Evolutionary conservation across 1,139 yeast genomes (phyloP).

Genomic region (Sugiyamaella xylanicola): DNA sequence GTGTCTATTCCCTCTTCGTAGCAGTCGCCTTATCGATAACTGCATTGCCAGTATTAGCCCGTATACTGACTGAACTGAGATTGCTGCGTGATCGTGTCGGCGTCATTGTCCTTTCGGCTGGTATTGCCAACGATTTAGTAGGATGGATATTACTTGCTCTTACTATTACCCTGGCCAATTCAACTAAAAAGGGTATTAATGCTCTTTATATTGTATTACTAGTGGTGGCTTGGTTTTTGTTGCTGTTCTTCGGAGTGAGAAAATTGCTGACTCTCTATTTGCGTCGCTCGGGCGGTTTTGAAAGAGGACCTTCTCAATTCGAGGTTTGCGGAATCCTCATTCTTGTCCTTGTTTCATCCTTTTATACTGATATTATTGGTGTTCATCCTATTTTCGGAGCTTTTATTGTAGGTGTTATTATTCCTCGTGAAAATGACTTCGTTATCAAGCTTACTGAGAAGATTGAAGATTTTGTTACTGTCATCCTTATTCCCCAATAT

Average conservation of each 20-base stretch:
- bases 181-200: conserved; percentile 60
- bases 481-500: conserved; percentile 70
- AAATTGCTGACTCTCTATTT: conserved; percentile 51
- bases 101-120: conserved; percentile 77
- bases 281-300: conserved; percentile 52
- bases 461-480: conserved; percentile 73
- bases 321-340: conserved; percentile 60
- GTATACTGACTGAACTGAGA: conserved; percentile 72
- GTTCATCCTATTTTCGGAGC: conserved; percentile 85
- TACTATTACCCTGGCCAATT: conserved; percentile 71
- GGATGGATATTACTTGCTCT: conserved; percentile 82
- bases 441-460: conserved; percentile 69
- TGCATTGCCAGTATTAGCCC: conserved; percentile 80
- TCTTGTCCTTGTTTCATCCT: conserved; percentile 64
- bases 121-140: conserved; percentile 74
- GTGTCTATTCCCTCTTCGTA: conserved; percentile 75
- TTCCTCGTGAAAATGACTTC: conserved; percentile 77
- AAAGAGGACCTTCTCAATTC: conserved; percentile 65
- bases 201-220: conserved; percentile 69
- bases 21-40: conserved; percentile 83
- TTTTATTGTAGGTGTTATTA: conserved; percentile 70
- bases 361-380: conserved; percentile 78
- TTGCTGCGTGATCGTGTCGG: conserved; percentile 74
- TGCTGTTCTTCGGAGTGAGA: conserved; percentile 59
- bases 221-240: conserved; percentile 65